Base-by-base conservation (phyloP, 2,329 filamentous ascomycete genomes). In the Cercospora janseana region DNA sequence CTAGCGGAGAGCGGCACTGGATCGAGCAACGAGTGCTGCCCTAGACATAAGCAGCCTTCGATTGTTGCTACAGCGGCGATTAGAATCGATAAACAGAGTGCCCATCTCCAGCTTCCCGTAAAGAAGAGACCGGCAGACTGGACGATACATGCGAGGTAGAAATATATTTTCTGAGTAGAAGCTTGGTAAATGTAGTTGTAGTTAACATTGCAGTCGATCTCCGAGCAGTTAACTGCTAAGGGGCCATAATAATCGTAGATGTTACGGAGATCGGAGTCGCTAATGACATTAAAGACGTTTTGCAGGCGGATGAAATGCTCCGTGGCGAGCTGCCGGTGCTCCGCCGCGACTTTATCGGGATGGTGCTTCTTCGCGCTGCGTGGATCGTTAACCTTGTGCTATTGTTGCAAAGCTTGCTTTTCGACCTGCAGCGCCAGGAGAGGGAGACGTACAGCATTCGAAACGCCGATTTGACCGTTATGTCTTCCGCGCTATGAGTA, bases 361-460 rank as follows among this genome's bases (percentile, higher is more conserved):
- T 38, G 34, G 34, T 38, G 21, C 18, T 38, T 38, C 16, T 38
- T 38, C n/a, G 34, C 34, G 13, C 34, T 38, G 34, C 13, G 4
- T 8, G n/a, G 16, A 38, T 38, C 16, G 34, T 38, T 3, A 38
- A 21, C 18, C 13, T 9, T 9, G n/a, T 38, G 16, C 34, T 6
- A 6, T 6, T 27, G 26, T 27, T 27, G 26, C 26, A 12, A 6
- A 27, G 26, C 26, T 27, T 27, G 26, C 26, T 27, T 27, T 27
- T 27, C 26, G 12, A 27, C 26, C 26, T 27, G 26, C 26, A 12
- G 34, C 34, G 15, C 21, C 34, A 16, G 34, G 34, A 16, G 34
- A 38, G 34, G 16, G 8, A 38, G 4, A 38, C 16, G 10, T 20
- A 38, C 34, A 38, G 8, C 13, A 38, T 38, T 8, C 34, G 34